Base-by-base conservation (phyloP, 371 early-diverging fungal genomes). In the Rhizopus arrhizus region DNA sequence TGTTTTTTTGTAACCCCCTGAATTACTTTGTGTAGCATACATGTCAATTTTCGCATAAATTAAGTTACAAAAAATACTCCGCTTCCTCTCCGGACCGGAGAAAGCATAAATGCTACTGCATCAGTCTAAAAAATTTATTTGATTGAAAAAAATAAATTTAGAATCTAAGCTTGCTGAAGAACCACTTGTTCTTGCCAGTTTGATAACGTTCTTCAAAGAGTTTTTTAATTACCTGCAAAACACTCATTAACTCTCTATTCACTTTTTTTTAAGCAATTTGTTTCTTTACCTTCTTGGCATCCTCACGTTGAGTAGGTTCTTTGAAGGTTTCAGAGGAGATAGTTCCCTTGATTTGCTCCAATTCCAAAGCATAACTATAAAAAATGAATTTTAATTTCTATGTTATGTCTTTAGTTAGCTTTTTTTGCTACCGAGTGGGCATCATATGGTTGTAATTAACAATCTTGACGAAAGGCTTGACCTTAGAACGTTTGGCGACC, bases 101-200 rank as follows among this genome's bases (percentile, higher is more conserved):
- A 22, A 16, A 29, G 5, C 2, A 8, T 48, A 29, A 8, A 28
- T 3, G 43, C 43, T 43, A 13, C 43, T 28, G 16, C 28, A 29
- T 48, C 29, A 48, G 15, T 7, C 28, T 29, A 5, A 48, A 22
- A 29, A 10, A 28, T 48, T 48, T 29, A 48, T 48, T 29, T 29
- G 15, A 8, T 28, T 48, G 48, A 8, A 29, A 48, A 28, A 9
- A 15, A 48, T 7, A 7, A 63, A 64, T 69, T 94, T 92, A 95
- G 92, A 95, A 95, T 75, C 95, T 89, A 72, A 98, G 95, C 91
- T 98, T 98, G 85, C 90, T 89, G 91, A 98, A 98, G 93, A 98
- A 98, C 99, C 99, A 98, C 91, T 95, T 95, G 94, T 95, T 96
- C 92, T 96, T 96, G 78, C 99, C 99, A 70, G 89, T 82, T 78